These are phyloP conservation scores for Colletotrichum cereale DNA, from an alignment of 2,329 filamentous ascomycete species.

Conservation along the genomic window DNA sequence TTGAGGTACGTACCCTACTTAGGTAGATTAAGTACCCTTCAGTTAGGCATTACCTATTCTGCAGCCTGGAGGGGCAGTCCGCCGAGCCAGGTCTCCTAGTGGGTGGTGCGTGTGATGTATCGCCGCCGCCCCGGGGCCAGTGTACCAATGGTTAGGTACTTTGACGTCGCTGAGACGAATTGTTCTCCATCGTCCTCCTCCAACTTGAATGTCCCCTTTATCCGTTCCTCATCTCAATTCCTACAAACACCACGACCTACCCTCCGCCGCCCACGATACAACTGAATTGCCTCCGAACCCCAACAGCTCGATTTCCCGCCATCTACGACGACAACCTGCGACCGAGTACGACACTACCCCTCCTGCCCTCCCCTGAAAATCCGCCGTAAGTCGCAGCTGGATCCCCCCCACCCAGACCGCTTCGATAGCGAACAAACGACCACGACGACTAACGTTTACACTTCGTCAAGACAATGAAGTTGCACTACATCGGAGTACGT, in stretches of 20 bases:
- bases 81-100: constrained; percentile 19
- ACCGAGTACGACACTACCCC: background rate
- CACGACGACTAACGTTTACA: constrained; percentile 16
- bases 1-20: background rate
- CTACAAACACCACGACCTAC: constrained; percentile 4
- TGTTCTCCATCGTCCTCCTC: constrained; percentile 27
- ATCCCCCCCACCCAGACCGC: constrained; percentile 27
- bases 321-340: background rate
- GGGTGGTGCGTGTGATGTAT: constrained; percentile 37
- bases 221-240: constrained; percentile 26
- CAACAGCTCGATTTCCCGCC: background rate
- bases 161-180: constrained; percentile 36
- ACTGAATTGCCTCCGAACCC: background rate
- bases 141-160: constrained; percentile 10
- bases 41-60: background rate
- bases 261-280: constrained; percentile 8
- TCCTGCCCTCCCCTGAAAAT: constrained; percentile 16
- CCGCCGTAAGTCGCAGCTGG: constrained; percentile 34
- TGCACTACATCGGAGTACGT: constrained; percentile 87
- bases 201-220: constrained; percentile 28
- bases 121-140: constrained; percentile 11
- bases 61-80: constrained; percentile 32
- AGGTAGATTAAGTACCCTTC: background rate
- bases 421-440: constrained; percentile 1
- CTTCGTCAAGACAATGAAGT: constrained; percentile 74